phyloP scores from a whole-genome alignment of 768 basidiomycete species.

The Tricholomella constricta region DNA sequence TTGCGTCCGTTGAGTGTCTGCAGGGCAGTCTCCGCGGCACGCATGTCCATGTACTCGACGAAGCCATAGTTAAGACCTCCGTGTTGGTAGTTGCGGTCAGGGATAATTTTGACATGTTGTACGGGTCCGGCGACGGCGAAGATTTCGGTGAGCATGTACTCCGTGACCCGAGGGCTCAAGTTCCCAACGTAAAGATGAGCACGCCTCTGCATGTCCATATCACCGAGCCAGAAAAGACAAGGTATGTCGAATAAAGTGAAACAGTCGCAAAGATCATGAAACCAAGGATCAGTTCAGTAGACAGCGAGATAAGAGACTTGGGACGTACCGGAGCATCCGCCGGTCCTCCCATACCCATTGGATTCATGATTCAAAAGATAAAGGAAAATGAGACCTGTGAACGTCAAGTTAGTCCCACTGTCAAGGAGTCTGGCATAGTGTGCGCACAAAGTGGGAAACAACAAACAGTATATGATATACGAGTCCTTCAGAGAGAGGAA shows the following conservation, averaged over 20 bases:
- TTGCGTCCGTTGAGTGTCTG: slow-evolving; percentile 98
- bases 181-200: slow-evolving; percentile 99
- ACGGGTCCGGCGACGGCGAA: slow-evolving; percentile 97
- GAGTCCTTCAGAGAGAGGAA: slow-evolving; percentile 62
- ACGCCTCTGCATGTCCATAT: slow-evolving; percentile 58
- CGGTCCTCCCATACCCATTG: slow-evolving; percentile 67
- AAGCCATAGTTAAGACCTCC: slow-evolving; percentile 99
- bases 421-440: slow-evolving; percentile 5
- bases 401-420: slow-evolving; percentile 22
- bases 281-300: slow-evolving; percentile 33
- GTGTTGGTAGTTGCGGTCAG: slow-evolving; percentile 98
- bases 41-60: slow-evolving; percentile 99
- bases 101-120: slow-evolving; percentile 99
- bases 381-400: slow-evolving; percentile 53
- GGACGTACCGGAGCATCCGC: slow-evolving; percentile 78
- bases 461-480: slow-evolving; percentile 50
- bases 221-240: slow-evolving; percentile 23
- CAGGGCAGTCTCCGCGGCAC: slow-evolving; percentile 97
- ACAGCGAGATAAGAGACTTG: slow-evolving; percentile 18
- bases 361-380: slow-evolving; percentile 72
- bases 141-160: slow-evolving; percentile 98
- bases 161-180: slow-evolving; percentile 94
- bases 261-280: slow-evolving; percentile 21
- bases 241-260: slow-evolving; percentile 25
- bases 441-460: slow-evolving; percentile 56